Percentiles rank a stretch among this genome's conserved stretches.
Conservation (phyloP, 768 basidiomycete genomes). For the Leccinum obscurum region DNA sequence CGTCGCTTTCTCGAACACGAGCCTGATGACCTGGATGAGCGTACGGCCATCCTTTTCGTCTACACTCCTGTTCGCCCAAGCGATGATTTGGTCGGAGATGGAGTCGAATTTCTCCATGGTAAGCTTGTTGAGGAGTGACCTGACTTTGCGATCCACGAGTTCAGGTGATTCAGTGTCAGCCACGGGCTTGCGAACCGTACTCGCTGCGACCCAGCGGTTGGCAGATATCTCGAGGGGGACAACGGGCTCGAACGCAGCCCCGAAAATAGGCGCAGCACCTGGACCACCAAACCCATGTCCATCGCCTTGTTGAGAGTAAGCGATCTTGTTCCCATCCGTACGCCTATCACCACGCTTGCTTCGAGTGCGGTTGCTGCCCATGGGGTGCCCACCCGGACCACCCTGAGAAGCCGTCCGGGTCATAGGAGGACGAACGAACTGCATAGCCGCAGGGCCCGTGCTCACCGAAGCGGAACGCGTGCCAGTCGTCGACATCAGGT, state of each 20-base stretch:
- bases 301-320: conserved; percentile 30
- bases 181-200: too few species aligned
- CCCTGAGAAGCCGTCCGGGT: conserved; percentile 35
- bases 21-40: conserved; percentile 92
- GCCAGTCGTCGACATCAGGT: conserved; percentile 42
- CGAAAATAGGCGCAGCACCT: too few species aligned
- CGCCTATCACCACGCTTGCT: too few species aligned
- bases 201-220: too few species aligned
- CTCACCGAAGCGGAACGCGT: conserved; percentile 58
- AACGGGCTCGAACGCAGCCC: conserved; percentile 57
- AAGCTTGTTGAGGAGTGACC: conserved; percentile 88
- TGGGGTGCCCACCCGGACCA: too few species aligned
- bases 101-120: conserved; percentile 97
- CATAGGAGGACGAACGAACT: conserved; percentile 51
- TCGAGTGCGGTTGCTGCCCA: too few species aligned
- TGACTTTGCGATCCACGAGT: conserved; percentile 64
- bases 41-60: conserved; percentile 87
- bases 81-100: conserved; percentile 92
- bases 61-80: conserved; percentile 93
- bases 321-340: conserved; percentile 38
- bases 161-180: too few species aligned
- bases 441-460: conserved; percentile 45
- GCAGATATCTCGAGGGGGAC: conserved; percentile 19
- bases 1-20: conserved; percentile 97
- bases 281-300: too few species aligned